Base-by-base conservation (phyloP, 106 monocot species). In the Phalaenopsis aphrodite region DNA sequence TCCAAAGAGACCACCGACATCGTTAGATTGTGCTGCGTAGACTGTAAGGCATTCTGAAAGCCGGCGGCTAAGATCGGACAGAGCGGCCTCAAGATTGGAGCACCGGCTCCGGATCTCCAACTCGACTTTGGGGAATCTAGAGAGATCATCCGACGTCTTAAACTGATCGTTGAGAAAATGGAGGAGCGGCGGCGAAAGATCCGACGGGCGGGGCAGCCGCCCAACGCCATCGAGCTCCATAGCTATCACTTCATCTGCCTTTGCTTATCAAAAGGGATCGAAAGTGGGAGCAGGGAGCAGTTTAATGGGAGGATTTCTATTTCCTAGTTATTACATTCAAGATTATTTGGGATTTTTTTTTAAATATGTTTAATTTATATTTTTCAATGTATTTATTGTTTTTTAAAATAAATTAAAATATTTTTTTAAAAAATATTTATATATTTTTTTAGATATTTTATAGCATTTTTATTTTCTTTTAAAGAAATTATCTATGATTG, bases 51-150 rank as follows among this genome's bases (percentile, higher is more conserved):
- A 41, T 16, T 69, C 86, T 14, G 80, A 78, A 30, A 98, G 79
- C 61, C 89, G 83, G 24, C 68, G 77, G 46, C 71, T 48, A 38
- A 98, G 90, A 84, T 89, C 84, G 61, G 55, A 52, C 37, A 98
- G 61, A 2, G 77, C 65, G 2, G 67, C 80, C 79, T 97, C 90
- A 41, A 97, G 88, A 82, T 94, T 86, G 58, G 85, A 48, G 86
- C 92, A 97, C 55, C 81, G 82, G 41, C 16, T 14, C 23, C 68
- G 76, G 46, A 97, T 82, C 79, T 92, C 92, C 74, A 78, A 55
- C 74, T 84, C 86, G 55, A 97, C 72, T 12, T 69, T 75, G 9
- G 78, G 30, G n/a, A 86, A 85, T 41, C 46, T 42, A 8, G 72
- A 55, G 69, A 97, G 88, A 79, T 88, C 85, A 17, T 80, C 88